Conservation (phyloP, 495 filamentous ascomycete genomes). For the Schizothecium vesticola region DNA sequence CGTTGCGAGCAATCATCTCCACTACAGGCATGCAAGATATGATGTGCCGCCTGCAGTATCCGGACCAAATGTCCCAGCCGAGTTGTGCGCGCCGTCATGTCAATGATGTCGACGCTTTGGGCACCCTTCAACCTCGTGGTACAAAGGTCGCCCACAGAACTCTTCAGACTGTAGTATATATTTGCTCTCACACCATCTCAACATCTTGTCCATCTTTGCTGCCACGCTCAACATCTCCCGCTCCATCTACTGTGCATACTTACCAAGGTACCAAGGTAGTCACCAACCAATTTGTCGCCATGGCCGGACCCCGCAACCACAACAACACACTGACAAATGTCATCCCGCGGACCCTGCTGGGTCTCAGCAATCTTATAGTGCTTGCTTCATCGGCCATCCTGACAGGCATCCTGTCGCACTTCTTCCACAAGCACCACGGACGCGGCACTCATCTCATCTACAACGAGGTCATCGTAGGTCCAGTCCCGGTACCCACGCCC, state of each 20-base stretch:
- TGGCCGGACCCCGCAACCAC: neutral
- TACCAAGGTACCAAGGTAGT: too few species aligned
- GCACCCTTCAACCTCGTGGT: neutral
- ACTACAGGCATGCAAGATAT: neutral
- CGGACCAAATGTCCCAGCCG: neutral
- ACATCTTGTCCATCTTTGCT: neutral
- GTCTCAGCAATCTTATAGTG: slow-evolving; percentile 21
- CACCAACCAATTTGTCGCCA: neutral
- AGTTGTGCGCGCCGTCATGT: neutral
- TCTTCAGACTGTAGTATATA: neutral
- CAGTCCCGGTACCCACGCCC: neutral
- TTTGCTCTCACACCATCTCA: neutral
- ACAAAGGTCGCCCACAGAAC: neutral
- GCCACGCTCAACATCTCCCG: neutral
- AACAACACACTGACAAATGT: neutral
- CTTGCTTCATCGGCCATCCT: slow-evolving; percentile 24
- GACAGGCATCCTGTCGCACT: slow-evolving; percentile 23
- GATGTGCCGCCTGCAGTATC: neutral
- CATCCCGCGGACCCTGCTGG: slow-evolving; percentile 16
- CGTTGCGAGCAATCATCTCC: too few species aligned
- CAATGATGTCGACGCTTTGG: neutral
- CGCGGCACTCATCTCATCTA: slow-evolving; percentile 21
- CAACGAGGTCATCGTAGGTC: slow-evolving; percentile 23
- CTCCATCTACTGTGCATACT: too few species aligned
- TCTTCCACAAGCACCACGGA: slow-evolving; percentile 15